Percentiles rank a stretch among this genome's conserved stretches.
Evolutionary conservation across 164 flowering plant genomes (phyloP).

Genomic region (Vitis riparia): DNA sequence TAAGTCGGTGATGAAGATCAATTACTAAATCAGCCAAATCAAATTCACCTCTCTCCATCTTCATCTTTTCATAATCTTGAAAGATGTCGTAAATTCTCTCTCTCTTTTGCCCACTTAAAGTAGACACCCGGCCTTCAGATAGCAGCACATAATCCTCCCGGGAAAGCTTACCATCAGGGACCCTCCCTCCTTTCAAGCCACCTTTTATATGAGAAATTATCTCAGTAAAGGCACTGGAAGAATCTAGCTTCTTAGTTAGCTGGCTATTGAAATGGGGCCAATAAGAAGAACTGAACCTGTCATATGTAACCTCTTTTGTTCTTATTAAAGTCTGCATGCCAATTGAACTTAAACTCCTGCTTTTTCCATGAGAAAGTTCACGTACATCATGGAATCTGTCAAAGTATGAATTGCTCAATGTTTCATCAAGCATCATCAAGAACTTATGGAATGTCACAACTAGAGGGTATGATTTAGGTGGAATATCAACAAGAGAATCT

Average conservation of each 20-base stretch:
- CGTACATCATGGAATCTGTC: constrained; percentile 39
- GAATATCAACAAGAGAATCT: constrained; percentile 49
- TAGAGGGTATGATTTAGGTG: constrained; percentile 53
- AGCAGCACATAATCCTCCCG: constrained; percentile 44
- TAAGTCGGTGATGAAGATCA: constrained; percentile 61
- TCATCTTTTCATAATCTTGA: constrained; percentile 61
- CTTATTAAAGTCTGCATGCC: constrained; percentile 44
- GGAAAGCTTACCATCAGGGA: constrained; percentile 35
- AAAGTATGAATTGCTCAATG: constrained; percentile 58
- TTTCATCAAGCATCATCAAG: constrained; percentile 81
- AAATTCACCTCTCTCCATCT: constrained; percentile 52
- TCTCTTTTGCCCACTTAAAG: constrained; percentile 37
- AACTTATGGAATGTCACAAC: constrained; percentile 72
- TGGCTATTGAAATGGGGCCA: constrained; percentile 76
- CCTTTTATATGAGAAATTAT: constrained; percentile 83
- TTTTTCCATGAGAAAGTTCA: constrained; percentile 15
- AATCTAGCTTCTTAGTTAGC: constrained; percentile 52
- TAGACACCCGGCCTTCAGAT: constrained; percentile 49
- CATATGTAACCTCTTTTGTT: constrained; percentile 58
- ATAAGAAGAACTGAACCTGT: constrained; percentile 47
- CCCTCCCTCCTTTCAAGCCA: constrained; percentile 31
- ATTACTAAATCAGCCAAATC: constrained; percentile 73
- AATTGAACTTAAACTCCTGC: constrained; percentile 33
- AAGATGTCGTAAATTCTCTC: constrained; percentile 57
- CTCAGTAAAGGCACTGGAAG: constrained; percentile 68